A percentile compares a stretch with the other conserved stretches of the same genome.
These are phyloP conservation scores for Cystobasidium ongulense DNA, from an alignment of 768 basidiomycete species.

Conservation along the genomic window DNA sequence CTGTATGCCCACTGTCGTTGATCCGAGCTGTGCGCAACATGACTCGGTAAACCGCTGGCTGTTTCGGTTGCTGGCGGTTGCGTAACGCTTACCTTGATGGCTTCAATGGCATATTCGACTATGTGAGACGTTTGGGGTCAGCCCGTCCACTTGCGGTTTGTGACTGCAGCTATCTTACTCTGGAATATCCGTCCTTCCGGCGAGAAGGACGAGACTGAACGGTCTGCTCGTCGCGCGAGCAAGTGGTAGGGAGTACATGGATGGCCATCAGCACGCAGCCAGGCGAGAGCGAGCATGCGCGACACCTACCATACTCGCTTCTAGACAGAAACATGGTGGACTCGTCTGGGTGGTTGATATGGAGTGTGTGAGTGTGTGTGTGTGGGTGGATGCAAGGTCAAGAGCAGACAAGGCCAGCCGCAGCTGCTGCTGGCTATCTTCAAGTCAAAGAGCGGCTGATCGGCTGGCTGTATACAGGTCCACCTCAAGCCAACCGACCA, in stretches of 20 bases:
- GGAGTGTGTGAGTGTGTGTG: too few species aligned
- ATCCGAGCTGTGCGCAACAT: slow-evolving; percentile 65
- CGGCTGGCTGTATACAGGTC: too few species aligned
- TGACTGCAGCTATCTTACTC: slow-evolving; percentile 4
- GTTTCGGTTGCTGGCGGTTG: not conserved
- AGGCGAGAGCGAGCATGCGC: not conserved
- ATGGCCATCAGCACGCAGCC: too few species aligned
- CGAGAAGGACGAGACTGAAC: slow-evolving; percentile 26
- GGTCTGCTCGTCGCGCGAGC: not conserved
- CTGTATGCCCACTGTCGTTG: slow-evolving; percentile 90
- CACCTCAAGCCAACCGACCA: too few species aligned
- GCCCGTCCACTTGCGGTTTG: not conserved
- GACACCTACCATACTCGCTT: slow-evolving; percentile 18
- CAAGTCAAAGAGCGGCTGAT: too few species aligned
- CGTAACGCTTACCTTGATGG: slow-evolving; percentile 66
- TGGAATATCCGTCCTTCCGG: slow-evolving; percentile 30
- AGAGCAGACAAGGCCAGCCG: too few species aligned
- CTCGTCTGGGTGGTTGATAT: not conserved
- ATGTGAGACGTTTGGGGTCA: not conserved
- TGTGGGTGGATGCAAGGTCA: too few species aligned
- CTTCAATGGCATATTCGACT: slow-evolving; percentile 99
- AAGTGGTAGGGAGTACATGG: not conserved
- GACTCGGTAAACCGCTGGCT: not conserved
- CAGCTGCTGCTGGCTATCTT: too few species aligned
- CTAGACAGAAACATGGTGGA: slow-evolving; percentile 22